A percentile compares a stretch with the other conserved stretches of the same genome.
Conservation (phyloP, 768 basidiomycete genomes). For the Tulasnella sp. region DNA sequence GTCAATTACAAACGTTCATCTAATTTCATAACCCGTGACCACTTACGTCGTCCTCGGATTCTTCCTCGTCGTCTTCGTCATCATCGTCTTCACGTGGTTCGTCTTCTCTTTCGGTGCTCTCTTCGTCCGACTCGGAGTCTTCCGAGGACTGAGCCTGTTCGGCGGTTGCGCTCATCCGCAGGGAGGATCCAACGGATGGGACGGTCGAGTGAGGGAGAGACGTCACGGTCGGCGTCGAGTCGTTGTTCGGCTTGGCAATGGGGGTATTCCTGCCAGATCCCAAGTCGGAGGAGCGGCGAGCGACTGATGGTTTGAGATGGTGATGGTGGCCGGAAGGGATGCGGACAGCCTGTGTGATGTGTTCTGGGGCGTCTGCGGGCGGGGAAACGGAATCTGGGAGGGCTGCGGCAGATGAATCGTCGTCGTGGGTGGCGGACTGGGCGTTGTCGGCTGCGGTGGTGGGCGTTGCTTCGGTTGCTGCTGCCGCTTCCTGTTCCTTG, state of each 20-base stretch:
- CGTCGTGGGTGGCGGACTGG: constrained; percentile 2
- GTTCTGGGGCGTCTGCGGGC: neutral
- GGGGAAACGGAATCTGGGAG: neutral
- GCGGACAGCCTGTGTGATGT: constrained; percentile 20
- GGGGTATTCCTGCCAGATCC: constrained; percentile 5
- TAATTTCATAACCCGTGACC: constrained; percentile 6
- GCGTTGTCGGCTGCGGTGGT: constrained; percentile 5
- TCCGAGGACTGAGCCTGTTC: constrained; percentile 22
- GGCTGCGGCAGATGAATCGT: neutral
- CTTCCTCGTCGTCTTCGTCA: constrained; percentile 28
- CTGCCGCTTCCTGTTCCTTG: neutral
- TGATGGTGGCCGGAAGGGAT: constrained; percentile 11
- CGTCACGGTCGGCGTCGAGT: neutral
- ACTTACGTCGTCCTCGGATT: constrained; percentile 25
- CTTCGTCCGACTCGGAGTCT: constrained; percentile 28
- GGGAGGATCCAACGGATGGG: neutral
- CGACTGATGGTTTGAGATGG: neutral
- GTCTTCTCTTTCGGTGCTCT: constrained; percentile 27
- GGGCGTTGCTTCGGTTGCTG: neutral
- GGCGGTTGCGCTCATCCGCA: neutral
- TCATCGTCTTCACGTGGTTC: constrained; percentile 21
- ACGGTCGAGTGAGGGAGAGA: constrained; percentile 7
- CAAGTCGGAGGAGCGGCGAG: neutral
- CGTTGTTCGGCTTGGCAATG: constrained; percentile 9
- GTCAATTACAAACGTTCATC: neutral